These are phyloP conservation scores for Annulohypoxylon nitens DNA, from an alignment of 495 filamentous ascomycete species.

Conservation along the genomic window DNA sequence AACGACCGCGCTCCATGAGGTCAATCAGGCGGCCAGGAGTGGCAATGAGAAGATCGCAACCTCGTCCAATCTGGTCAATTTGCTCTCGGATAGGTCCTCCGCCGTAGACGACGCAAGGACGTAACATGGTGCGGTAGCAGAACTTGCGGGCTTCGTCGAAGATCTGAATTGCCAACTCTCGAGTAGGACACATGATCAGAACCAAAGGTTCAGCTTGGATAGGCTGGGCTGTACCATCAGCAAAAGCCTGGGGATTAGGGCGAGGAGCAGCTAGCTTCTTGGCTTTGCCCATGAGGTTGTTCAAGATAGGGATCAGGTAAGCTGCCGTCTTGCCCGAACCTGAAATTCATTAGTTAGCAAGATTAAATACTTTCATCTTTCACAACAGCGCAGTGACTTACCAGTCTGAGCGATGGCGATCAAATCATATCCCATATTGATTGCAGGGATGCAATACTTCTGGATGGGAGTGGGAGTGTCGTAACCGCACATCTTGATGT, in stretches of 20 bases:
- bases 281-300: constrained; percentile 92
- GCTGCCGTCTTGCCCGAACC: constrained; percentile 97
- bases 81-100: constrained; percentile 78
- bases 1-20: constrained; percentile 76
- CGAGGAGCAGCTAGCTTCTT: constrained; percentile 83
- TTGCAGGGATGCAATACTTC: constrained; percentile 81
- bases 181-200: constrained; percentile 84
- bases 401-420: constrained; percentile 94
- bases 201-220: constrained; percentile 87
- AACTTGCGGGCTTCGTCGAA: constrained; percentile 93
- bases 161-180: constrained; percentile 92
- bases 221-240: constrained; percentile 55
- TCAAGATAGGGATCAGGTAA: constrained; percentile 89
- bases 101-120: constrained; percentile 92
- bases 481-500: constrained; percentile 76
- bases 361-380: neutral
- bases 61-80: constrained; percentile 76
- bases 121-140: constrained; percentile 93
- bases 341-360: constrained; percentile 51
- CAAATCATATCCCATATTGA: constrained; percentile 78
- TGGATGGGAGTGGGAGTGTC: constrained; percentile 86
- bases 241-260: constrained; percentile 66
- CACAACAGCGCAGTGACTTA: constrained; percentile 58
- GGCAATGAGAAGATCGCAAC: constrained; percentile 90
- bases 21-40: constrained; percentile 89